Base-by-base conservation (phyloP, 2,329 filamentous ascomycete species). In the Lizonia empirigonia region DNA sequence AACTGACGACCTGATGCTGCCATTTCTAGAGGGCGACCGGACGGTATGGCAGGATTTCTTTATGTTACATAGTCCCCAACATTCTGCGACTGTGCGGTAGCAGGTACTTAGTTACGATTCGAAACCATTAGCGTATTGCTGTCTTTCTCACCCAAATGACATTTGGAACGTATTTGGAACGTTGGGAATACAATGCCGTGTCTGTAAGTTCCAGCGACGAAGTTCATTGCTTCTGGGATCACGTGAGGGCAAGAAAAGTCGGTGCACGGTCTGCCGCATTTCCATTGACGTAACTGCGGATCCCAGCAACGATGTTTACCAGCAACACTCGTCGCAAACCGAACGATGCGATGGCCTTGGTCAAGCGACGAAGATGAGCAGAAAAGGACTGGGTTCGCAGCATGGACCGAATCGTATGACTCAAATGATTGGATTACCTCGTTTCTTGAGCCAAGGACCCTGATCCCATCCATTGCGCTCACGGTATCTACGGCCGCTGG, bases 401-500 rank as follows among this genome's bases (percentile, higher is more conserved):
- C 54, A 74, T 81, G 65, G 76, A 68, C 62, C 58, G 68, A 66
- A 59, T 59, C 40, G 46, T 65, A 64, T 57, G 76, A 63, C 64
- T 72, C 73, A 44, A 53, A 55, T 30, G 58, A 65, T 68, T 85
- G 83, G 82, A 64, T 77, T 27, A 83, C 76, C 23, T 79, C 81
- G 52, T 82, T 81, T 68, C 78, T 74, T 42, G 80, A 83, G 56
- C 82, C 82, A 6, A 74, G 76, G 58, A 82, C 78, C 54, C 76
- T 84, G 71, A 72, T 82, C 39, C 78, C 79, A 19, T 81, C 82
- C 2, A 61, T 82, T 24, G 69, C 84, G 19, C 78, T 84, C 34
- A 84, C 84, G 20, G 77, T 77, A 12, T 78, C 82, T 2, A 81
- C 83, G 1, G 71, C 87, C 24, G 74, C 77, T 16, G 76, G 78